Base-by-base conservation (phyloP, 2,329 filamentous ascomycete species). In the Penicillium sp. region DNA sequence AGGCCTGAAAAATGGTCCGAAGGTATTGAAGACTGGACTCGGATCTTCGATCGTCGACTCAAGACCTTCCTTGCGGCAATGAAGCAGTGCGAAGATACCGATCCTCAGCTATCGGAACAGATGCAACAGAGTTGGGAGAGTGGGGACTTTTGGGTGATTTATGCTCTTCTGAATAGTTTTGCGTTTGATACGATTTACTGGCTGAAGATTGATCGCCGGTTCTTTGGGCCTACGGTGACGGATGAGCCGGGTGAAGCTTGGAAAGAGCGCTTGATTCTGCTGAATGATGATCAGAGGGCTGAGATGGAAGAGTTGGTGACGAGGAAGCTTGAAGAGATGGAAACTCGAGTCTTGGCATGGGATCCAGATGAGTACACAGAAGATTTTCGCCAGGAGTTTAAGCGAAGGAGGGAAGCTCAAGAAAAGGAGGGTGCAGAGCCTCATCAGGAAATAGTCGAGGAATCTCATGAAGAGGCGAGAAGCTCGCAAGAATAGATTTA, bases 121-220 rank as follows among this genome's bases (percentile, higher is more conserved):
- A 61, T 60, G 55, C 34, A 36, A 32, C 18, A 49, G 28, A 62
- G 57, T 43, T 61, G 57, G 58, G 45, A 56, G 11, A 59, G 39
- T 35, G 57, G 57, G 7, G 43, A 50, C 42, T 62, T 62, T 37
- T 59, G 54, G 57, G 33, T 60, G 2, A 26, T 36, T 4, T 60
- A 60, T 39, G 57, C 54, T 7, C 47, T 48, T 33, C 46, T 49
- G 39, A 51, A 54, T n/a, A 61, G 51, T 38, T 62, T 52, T 51
- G 52, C 56, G 5, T 59, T 61, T 46, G 57, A 61, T 47, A 44
- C 50, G 35, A 48, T 46, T 13, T 48, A 44, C 32, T 48, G 51
- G 45, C 38, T 46, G 2, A 47, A 47, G 26, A 45, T 51, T n/a
- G 49, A 51, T 35, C 37, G 29, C 37, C 45, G 41, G 28, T 39